Base-by-base conservation (phyloP, 768 basidiomycete genomes). In the Hysterangium stoloniferum region DNA sequence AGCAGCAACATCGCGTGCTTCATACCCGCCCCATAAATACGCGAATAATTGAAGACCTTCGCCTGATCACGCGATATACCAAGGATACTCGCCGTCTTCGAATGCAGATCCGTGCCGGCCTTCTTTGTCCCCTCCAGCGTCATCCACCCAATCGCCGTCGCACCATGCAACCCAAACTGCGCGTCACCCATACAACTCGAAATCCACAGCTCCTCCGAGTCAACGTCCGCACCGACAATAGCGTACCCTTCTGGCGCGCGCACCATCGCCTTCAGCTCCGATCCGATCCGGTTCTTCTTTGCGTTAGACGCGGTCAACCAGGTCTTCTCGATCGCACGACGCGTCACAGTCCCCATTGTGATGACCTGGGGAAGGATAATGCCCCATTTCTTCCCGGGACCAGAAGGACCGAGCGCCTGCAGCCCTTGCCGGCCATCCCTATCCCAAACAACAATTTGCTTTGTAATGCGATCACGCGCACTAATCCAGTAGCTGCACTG, bases 251-350 rank as follows among this genome's bases (percentile, higher is more conserved):
- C 76, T 1, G 95, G 96, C 0, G 94, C 94, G 20, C 87, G 83
- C 7, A 99, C 84, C 94, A 98, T 96, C 3, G 94, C 89, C 64
- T 98, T 98, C 55, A 98, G 78, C 67, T 99, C 96, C 0, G 93
- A 96, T 1, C 95, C 95, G n/a, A 98, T 88, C 17, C 96, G 84
- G 57, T 96, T 95, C 68, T 82, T 83, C 74, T 98, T 99, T 2
- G 96, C 94, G 59, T 99, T 99, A 57, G 92, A 93, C 0, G 96
- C 96, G 0, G 96, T 98, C 44, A 99, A 69, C 96, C 96, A 98
- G 2, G 95, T 98, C 66, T 85, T 89, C 68, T 98, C 96, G 56
- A 98, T 95, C 6, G 96, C 93, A 28, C 94, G 83, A 7, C 94
- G 91, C 13, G 95, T 99, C 47, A 98, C 91, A 0, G 96, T 97